Evolutionary conservation across 2,329 filamentous ascomycete genomes (phyloP).

Genomic region (Exophiala spinifera): DNA sequence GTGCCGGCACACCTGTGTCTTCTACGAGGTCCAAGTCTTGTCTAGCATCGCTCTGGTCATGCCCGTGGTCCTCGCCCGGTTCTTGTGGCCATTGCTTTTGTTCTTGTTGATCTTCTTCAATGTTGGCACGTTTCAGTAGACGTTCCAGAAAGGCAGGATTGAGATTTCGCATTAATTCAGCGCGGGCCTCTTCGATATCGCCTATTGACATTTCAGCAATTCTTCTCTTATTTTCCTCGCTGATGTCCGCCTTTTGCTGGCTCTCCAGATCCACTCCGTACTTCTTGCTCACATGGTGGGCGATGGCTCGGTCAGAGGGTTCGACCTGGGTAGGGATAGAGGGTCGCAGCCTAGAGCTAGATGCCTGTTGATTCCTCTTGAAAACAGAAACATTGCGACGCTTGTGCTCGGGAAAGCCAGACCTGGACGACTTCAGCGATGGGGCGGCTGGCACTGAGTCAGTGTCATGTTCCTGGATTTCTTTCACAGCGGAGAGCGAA

Average conservation of each 20-base stretch:
- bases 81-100: slow-evolving; percentile 17
- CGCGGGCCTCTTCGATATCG: slow-evolving; percentile 76
- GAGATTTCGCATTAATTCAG: slow-evolving; percentile 75
- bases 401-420: slow-evolving; percentile 86
- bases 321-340: slow-evolving; percentile 22
- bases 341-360: slow-evolving; percentile 13
- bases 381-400: slow-evolving; percentile 72
- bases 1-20: slow-evolving; percentile 2
- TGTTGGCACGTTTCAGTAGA: slow-evolving; percentile 70
- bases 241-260: slow-evolving; percentile 67
- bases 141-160: slow-evolving; percentile 73
- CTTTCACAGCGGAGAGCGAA: slow-evolving; percentile 56
- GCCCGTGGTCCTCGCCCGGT: not conserved
- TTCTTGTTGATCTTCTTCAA: slow-evolving; percentile 55
- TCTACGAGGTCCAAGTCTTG: slow-evolving; percentile 21
- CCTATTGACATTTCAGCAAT: slow-evolving; percentile 74
- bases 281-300: slow-evolving; percentile 23
- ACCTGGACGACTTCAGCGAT: slow-evolving; percentile 61
- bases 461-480: slow-evolving; percentile 73
- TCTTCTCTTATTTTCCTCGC: slow-evolving; percentile 73
- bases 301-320: slow-evolving; percentile 25
- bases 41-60: not conserved
- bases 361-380: slow-evolving; percentile 61
- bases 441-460: slow-evolving; percentile 40
- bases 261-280: slow-evolving; percentile 38